phyloP scores from a whole-genome alignment of 805 yeast genomes.

The Zygosaccharomyces gambellarensis region DNA sequence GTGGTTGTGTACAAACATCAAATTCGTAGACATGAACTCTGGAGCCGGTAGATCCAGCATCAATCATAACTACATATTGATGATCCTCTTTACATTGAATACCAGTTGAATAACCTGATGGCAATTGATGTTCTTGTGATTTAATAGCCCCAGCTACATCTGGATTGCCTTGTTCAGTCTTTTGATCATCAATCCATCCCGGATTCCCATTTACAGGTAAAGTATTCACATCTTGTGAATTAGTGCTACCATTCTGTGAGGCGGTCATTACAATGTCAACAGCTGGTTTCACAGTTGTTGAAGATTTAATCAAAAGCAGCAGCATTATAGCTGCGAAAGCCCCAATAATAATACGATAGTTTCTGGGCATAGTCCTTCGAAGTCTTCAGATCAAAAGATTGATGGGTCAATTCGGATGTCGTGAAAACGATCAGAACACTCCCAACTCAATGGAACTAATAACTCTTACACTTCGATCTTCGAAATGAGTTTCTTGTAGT shows the following conservation, averaged over 20 bases:
- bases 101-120: slow-evolving; percentile 6
- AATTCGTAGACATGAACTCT: slow-evolving; percentile 92
- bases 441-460: neutral
- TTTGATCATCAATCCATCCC: slow-evolving; percentile 24
- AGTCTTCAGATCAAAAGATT: neutral
- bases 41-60: slow-evolving; percentile 97
- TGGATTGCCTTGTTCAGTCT: slow-evolving; percentile 21
- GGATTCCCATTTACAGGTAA: slow-evolving; percentile 23
- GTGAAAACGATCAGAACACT: neutral
- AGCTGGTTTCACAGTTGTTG: slow-evolving; percentile 29
- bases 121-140: slow-evolving; percentile 7
- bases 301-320: slow-evolving; percentile 45
- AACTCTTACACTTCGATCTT: neutral
- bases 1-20: slow-evolving; percentile 81
- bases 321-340: slow-evolving; percentile 48
- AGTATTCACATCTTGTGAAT: slow-evolving; percentile 17
- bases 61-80: slow-evolving; percentile 87
- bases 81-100: slow-evolving; percentile 40
- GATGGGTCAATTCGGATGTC: neutral
- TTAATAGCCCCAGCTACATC: slow-evolving; percentile 28
- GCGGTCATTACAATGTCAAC: slow-evolving; percentile 18
- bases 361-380: slow-evolving; percentile 23
- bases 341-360: slow-evolving; percentile 49
- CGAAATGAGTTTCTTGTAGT: neutral
- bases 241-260: slow-evolving; percentile 13